Conservation (phyloP, 2,329 filamentous ascomycete genomes). For the Reticulascus tulasneorum region DNA sequence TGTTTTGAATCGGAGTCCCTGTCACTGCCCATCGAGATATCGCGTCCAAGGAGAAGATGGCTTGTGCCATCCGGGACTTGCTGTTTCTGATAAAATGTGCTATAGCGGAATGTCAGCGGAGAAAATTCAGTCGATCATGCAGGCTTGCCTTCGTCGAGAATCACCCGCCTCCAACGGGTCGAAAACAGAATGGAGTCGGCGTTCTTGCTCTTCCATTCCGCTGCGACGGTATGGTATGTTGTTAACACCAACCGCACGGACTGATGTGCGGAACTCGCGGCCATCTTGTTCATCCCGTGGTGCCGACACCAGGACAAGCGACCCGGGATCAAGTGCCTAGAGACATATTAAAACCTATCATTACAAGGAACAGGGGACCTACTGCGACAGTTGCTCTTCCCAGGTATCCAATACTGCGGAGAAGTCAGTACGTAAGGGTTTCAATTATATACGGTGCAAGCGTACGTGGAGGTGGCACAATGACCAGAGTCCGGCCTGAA, state of each 20-base stretch:
- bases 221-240: conserved; percentile 36
- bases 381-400: conserved; percentile 30
- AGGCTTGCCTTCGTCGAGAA: conserved; percentile 33
- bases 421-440: conserved; percentile 21
- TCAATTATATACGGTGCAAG: no score
- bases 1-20: conserved; percentile 47
- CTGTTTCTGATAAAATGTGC: conserved; percentile 37
- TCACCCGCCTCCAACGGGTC: conserved; percentile 31
- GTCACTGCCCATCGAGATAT: conserved; percentile 41
- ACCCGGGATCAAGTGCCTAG: conserved; percentile 18
- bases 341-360: not conserved
- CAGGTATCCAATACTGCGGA: conserved; percentile 32
- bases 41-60: conserved; percentile 31
- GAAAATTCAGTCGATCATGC: not conserved
- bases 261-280: conserved; percentile 13
- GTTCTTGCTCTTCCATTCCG: conserved; percentile 25
- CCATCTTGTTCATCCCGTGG: conserved; percentile 24
- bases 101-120: conserved; percentile 11
- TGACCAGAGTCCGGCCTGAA: conserved; percentile 23
- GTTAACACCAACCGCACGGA: conserved; percentile 38
- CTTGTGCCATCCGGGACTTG: conserved; percentile 28
- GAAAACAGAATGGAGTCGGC: conserved; percentile 25
- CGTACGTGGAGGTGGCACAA: conserved; percentile 33
- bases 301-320: conserved; percentile 22
- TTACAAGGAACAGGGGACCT: conserved; percentile 3